Evolutionary conservation across 495 filamentous ascomycete genomes (phyloP), one percentile per base, ranked within the genome.

Genomic region (Podospora conica): DNA sequence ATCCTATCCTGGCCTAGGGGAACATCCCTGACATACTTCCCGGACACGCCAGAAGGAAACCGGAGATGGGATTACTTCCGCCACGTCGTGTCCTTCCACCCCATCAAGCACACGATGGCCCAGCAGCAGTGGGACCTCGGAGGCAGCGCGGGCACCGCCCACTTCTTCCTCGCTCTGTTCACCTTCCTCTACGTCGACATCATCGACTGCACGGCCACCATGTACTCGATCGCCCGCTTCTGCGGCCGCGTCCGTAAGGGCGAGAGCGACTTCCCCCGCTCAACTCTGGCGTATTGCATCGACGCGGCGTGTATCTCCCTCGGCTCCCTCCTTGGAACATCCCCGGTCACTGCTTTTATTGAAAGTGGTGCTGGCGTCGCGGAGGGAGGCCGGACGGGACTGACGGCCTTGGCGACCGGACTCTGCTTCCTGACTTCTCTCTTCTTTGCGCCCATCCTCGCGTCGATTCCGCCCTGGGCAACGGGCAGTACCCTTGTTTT

Each of bases 181-280:
- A 93, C 91, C 15, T 93, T 95, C 73, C 83, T 93, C 66, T 93
- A 95, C 69, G 91, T 95, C 61, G 91, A 95, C 76, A 92, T 93
- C 62, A 83, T 88, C 61, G 85, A 88, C 67, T 82, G 81, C 69
- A 87, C 85, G 7, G 85, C 85, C 33, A 88, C 85, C 5, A 73
- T 88, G 58, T 93, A 93, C 78, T 90, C 90, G 24, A 92, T 95
- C 90, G 91, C 90, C 7, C 86, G 88, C 15, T 93, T 93, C 70
- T 85, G 84, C 60, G 86, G 86, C 23, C 84, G 87, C 55, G 84
- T 89, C 67, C 85, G 88, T 20, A 74, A 74, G 7, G 74, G 74
- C 8, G 73, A 81, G 21, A 74, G 77, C 23, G 90, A 93, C 70
- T 95, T 95, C 65, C 90, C 80, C 40, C 71, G 80, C 58, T 85